Evolutionary conservation across 345 rosid genomes (phyloP).

Genomic region (Microthlaspi erraticum): DNA sequence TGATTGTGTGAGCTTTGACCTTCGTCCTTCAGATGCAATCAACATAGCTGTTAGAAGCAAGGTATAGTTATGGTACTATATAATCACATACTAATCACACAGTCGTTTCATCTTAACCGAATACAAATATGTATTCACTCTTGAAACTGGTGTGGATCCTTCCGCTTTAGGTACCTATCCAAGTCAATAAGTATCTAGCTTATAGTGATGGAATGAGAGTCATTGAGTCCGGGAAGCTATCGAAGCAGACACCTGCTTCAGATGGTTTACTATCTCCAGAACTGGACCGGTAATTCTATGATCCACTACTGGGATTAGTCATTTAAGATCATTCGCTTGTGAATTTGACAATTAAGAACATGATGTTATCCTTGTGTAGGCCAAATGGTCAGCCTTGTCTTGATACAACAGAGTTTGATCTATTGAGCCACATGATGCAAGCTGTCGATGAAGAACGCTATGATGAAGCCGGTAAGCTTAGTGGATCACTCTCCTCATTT

Average conservation of each 20-base stretch:
- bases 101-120: background rate
- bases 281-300: constrained; percentile 64
- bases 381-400: constrained; percentile 90
- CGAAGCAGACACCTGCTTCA: constrained; percentile 57
- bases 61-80: constrained; percentile 50
- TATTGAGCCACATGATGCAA: constrained; percentile 71
- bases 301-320: background rate
- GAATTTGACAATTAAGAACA: background rate
- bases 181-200: constrained; percentile 92
- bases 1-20: constrained; percentile 78
- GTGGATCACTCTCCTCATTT: background rate
- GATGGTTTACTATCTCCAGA: constrained; percentile 71
- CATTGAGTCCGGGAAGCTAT: constrained; percentile 72
- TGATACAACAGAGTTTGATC: constrained; percentile 82
- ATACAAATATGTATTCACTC: background rate
- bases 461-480: constrained; percentile 74
- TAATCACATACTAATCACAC: background rate
- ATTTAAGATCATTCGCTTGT: background rate
- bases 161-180: constrained; percentile 73
- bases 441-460: constrained; percentile 89
- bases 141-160: background rate
- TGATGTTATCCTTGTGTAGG: constrained; percentile 48
- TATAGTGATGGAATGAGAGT: constrained; percentile 96
- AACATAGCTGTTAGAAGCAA: constrained; percentile 97
- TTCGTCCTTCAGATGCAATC: constrained; percentile 96